phyloP scores from a whole-genome alignment of 208 protist genomes.

The Leishmania gerbilli region DNA sequence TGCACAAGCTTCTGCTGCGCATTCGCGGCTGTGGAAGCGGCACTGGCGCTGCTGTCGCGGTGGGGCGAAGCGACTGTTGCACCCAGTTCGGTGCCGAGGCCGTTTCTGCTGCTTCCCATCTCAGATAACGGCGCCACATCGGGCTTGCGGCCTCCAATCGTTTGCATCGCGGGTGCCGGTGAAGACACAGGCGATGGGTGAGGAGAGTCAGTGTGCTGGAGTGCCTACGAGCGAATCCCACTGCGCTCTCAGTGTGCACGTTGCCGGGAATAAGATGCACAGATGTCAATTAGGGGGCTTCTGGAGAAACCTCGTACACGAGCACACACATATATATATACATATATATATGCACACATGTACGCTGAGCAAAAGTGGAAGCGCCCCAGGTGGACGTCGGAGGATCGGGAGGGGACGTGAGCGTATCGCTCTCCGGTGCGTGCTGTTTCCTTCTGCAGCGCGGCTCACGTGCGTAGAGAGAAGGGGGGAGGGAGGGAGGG shows the following conservation, averaged over 20 bases:
- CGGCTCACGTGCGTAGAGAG: not conserved
- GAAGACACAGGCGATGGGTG: not conserved
- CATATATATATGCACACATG: not conserved
- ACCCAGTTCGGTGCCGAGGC: not conserved
- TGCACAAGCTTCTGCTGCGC: slow-evolving; percentile 17
- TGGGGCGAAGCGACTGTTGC: not conserved
- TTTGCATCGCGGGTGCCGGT: not conserved
- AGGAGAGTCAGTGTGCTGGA: not conserved
- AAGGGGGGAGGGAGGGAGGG: not conserved
- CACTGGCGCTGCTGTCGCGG: not conserved
- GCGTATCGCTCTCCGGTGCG: not conserved
- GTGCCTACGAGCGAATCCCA: not conserved
- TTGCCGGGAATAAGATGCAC: not conserved
- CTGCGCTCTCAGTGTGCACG: not conserved
- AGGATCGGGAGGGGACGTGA: not conserved
- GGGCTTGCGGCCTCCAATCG: not conserved
- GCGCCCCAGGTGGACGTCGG: not conserved
- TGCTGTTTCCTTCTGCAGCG: not conserved
- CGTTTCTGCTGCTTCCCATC: not conserved
- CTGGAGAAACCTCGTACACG: not conserved
- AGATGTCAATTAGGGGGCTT: not conserved
- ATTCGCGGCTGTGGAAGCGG: not conserved
- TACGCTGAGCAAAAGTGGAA: not conserved
- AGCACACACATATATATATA: not conserved
- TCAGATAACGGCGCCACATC: not conserved